Base-by-base conservation (phyloP, 257 asterid genomes). In the Ophiorrhiza pumila region DNA sequence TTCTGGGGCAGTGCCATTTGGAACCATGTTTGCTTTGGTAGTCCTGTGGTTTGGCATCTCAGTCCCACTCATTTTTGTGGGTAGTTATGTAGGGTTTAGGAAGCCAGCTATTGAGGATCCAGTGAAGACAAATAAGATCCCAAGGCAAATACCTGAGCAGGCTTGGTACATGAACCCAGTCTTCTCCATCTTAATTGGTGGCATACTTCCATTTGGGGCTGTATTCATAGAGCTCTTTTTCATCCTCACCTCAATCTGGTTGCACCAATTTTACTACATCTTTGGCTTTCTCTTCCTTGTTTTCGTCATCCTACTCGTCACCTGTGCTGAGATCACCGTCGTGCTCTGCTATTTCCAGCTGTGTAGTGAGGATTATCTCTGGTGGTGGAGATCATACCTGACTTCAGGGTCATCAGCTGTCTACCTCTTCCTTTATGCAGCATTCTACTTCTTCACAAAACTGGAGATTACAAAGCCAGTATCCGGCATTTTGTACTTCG, bases 381-480 rank as follows among this genome's bases (percentile, higher is more conserved):
- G 98, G 98, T 92, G 96, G 98, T 92, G 98, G 98, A 87, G 98
- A 59, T 87, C 98, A 18, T 91, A 91, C 74, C 85, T 87, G 59
- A 91, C 97, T 4, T 82, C 97, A 9, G 96, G 96, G 11, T 91
- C 97, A 11, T 91, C 97, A 1, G 95, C 96, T 10, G 71, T 89
- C 75, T 91, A 91, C 79, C 93, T 91, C 52, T 89, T 91, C 88
- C 86, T 91, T 15, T 88, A 89, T 45, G 95, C 96, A 18, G 93
- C 87, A 35, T 88, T 92, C 80, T 90, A 90, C 83, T 90, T 92
- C 87, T 92, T 87, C 90, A 92, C 98, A 2, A 92, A 90, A 87
- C 92, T 92, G 74, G 87, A 92, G 71, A 92, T 92, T 66, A 87
- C 98, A 25, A 92, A 90, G 70, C 91, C 90, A 4, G 92, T 92